Evolutionary conservation across 768 basidiomycete genomes (phyloP), one percentile per base, ranked within the genome.

Genomic region (Heimioporus sp.): DNA sequence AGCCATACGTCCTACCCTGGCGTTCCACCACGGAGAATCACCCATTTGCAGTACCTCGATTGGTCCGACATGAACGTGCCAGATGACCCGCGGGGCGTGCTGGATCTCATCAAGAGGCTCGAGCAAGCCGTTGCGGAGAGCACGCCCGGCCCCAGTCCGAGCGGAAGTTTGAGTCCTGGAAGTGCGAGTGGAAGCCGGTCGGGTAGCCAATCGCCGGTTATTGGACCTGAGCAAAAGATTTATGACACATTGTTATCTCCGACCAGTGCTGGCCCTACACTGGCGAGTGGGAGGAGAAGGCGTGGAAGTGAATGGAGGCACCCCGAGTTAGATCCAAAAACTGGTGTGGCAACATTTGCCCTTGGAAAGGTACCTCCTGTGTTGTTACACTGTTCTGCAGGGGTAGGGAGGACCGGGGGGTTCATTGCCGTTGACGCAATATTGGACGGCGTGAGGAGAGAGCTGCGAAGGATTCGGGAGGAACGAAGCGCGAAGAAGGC

Each of bases 51-150:
- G 67, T 98, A 93, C 64, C 78, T 95, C 36, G 87, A 88, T 36
- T 98, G 96, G 96, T 92, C 95, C 2, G 96, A 98, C 62, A 87
- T 98, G 75, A 94, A 94, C 65, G 92, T 98, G 12, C 96, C 96
- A 0, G 83, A 87, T 12, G 84, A 92, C 52, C 85, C 95, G 0
- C 73, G 80, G 8, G 87, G 85, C 8, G 74, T 98, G 17, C 71
- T 97, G 38, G 73, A 78, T 13, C 78, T 98, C 20, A 80, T 97
- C 48, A 78, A 76, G 53, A 83, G 85, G 55, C 86, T 92, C n/a
- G 85, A 69, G 36, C 57, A 56, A 11, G 61, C 63, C 9, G 59
- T 59, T 1, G 56, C 48, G 28, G 67, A 66, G 45, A 69, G 63
- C 15, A 65, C 65, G 0, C 67, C 65, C 11, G 63, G 67, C 11